phyloP scores from a whole-genome alignment of 768 basidiomycete genomes.

The Phaffia tasmanica region DNA sequence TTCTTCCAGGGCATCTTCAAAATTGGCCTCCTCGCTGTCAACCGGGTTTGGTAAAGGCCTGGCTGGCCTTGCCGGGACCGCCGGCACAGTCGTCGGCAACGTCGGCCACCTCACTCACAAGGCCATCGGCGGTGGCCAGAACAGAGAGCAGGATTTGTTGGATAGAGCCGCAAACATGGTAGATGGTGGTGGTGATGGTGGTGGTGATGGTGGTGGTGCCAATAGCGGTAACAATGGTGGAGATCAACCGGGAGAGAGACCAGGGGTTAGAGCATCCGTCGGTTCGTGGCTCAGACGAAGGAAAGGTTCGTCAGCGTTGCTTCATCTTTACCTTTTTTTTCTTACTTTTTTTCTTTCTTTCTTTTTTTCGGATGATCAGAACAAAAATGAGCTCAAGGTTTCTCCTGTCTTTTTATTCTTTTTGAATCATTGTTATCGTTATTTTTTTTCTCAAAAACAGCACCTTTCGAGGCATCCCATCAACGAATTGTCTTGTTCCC shows the following conservation, averaged over 20 bases:
- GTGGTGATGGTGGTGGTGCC: background rate
- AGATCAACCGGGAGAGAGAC: no score
- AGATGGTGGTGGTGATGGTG: background rate
- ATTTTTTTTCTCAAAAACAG: background rate
- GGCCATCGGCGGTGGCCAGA: background rate
- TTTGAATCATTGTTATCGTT: background rate
- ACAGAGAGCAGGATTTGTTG: background rate
- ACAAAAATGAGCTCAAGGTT: no score
- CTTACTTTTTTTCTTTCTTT: background rate
- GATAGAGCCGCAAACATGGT: slow-evolving; percentile 1
- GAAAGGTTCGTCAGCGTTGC: background rate
- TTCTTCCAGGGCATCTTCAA: no score
- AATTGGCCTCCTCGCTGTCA: background rate
- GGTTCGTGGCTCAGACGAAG: slow-evolving; percentile 18
- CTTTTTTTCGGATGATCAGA: no score
- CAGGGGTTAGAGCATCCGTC: background rate
- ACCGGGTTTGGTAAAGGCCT: slow-evolving; percentile 12
- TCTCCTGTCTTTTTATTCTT: background rate
- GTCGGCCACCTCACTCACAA: slow-evolving; percentile 8
- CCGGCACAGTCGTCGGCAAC: slow-evolving; percentile 15
- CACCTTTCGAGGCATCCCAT: slow-evolving; percentile 11
- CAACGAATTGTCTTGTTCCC: slow-evolving; percentile 16
- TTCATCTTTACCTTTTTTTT: background rate
- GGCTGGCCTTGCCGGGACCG: slow-evolving; percentile 18
- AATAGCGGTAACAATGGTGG: no score